Evolutionary conservation across 805 yeast genomes (phyloP).

Genomic region (Nakazawaea ambrosiae): DNA sequence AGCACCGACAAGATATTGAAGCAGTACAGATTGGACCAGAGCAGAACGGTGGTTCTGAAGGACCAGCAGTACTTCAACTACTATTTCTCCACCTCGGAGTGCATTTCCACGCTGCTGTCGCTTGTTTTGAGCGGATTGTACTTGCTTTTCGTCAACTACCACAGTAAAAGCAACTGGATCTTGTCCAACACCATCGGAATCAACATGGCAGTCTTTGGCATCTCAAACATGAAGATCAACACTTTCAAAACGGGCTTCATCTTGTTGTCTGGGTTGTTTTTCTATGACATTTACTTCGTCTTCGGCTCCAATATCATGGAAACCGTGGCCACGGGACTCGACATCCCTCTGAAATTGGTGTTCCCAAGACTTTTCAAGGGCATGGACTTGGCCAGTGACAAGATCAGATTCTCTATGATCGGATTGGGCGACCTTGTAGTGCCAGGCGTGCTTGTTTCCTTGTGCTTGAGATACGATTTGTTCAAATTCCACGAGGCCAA

Average conservation of each 20-base stretch:
- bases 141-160: neutral
- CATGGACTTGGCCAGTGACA: neutral
- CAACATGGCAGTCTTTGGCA: conserved; percentile 36
- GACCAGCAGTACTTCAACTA: conserved; percentile 27
- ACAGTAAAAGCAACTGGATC: conserved; percentile 36
- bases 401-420: conserved; percentile 30
- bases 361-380: conserved; percentile 29
- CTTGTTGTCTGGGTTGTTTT: conserved; percentile 41
- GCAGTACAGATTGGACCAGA: conserved; percentile 18
- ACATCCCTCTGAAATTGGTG: conserved; percentile 45
- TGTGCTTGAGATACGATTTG: conserved; percentile 50
- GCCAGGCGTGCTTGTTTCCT: conserved; percentile 48
- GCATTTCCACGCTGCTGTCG: conserved; percentile 15
- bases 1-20: conserved; percentile 23
- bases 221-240: conserved; percentile 30
- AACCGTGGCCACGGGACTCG: conserved; percentile 48
- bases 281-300: conserved; percentile 63
- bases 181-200: conserved; percentile 35
- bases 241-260: conserved; percentile 39
- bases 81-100: conserved; percentile 25
- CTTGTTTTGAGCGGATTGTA: conserved; percentile 11
- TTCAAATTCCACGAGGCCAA: conserved; percentile 28
- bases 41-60: conserved; percentile 17
- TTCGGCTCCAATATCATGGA: conserved; percentile 57
- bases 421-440: conserved; percentile 65